These are phyloP conservation scores for Abrus pulchellus DNA, from an alignment of 306 rosid species.

Conservation along the genomic window DNA sequence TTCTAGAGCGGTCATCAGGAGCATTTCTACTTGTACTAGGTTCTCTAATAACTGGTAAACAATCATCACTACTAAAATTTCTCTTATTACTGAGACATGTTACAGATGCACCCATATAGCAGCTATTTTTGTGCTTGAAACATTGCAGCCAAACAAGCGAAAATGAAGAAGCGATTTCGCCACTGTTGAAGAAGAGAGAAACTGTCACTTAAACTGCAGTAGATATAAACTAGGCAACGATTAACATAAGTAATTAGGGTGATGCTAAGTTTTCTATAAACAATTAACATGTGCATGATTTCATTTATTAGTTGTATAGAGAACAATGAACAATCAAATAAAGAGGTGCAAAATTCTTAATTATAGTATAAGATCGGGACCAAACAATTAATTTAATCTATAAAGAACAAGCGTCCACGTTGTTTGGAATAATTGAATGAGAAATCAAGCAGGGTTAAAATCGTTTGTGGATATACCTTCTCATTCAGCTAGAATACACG, in stretches of 20 bases:
- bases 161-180: conserved; percentile 53
- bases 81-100: conserved; percentile 49
- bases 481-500: no score
- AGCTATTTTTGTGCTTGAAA: conserved; percentile 41
- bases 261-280: not conserved
- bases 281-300: conserved; percentile 12
- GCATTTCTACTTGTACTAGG: conserved; percentile 26
- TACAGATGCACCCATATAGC: conserved; percentile 44
- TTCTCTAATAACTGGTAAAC: conserved; percentile 21
- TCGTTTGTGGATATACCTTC: no score
- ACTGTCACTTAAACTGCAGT: conserved; percentile 33
- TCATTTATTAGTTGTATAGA: not conserved
- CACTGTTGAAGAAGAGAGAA: conserved; percentile 53
- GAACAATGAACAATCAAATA: no score
- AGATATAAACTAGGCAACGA: conserved; percentile 25
- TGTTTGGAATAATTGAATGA: no score
- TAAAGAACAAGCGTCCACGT: no score
- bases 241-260: conserved; percentile 26
- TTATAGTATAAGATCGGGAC: no score
- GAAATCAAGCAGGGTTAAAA: no score
- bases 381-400: no score
- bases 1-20: conserved; percentile 39
- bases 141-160: conserved; percentile 39
- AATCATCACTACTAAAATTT: conserved; percentile 45
- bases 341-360: no score